Conservation (phyloP, 2,329 filamentous ascomycete species). For the Pyrenochaeta sp. region DNA sequence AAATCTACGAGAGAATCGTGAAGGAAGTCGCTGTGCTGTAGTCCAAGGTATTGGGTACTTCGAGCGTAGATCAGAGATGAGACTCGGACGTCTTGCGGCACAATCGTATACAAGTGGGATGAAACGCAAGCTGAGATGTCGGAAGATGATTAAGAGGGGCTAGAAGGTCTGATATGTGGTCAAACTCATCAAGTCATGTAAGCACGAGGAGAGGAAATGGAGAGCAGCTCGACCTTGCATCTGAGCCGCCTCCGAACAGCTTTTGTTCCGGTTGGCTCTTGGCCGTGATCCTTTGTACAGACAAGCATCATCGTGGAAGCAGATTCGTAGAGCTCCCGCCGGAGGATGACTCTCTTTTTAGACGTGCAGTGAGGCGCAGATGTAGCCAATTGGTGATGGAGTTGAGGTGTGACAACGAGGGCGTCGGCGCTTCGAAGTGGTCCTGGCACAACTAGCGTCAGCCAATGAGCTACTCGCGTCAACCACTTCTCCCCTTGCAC, state of each 20-base stretch:
- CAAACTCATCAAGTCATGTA: slow-evolving; percentile 35
- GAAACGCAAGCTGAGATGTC: slow-evolving; percentile 4
- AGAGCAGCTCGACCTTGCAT: slow-evolving; percentile 24
- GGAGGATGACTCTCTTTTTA: slow-evolving; percentile 34
- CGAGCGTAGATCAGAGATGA: neutral
- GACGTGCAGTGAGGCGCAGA: slow-evolving; percentile 43
- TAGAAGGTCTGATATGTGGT: slow-evolving; percentile 40
- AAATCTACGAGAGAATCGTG: neutral
- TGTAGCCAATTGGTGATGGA: slow-evolving; percentile 40
- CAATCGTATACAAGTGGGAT: slow-evolving; percentile 7
- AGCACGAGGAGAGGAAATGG: slow-evolving; percentile 27
- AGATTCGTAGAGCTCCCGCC: slow-evolving; percentile 43
- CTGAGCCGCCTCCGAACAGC: slow-evolving; percentile 24
- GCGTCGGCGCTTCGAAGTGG: slow-evolving; percentile 39
- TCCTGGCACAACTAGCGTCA: neutral
- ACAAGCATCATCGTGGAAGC: slow-evolving; percentile 29
- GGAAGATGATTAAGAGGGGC: slow-evolving; percentile 21
- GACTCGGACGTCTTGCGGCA: slow-evolving; percentile 3
- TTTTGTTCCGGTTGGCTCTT: slow-evolving; percentile 38
- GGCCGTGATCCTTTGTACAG: slow-evolving; percentile 32
- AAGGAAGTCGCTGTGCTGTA: neutral
- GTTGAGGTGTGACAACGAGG: slow-evolving; percentile 37
- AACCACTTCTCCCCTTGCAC: slow-evolving; percentile 19
- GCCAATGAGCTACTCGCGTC: slow-evolving; percentile 35
- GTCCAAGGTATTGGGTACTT: neutral